These are phyloP conservation scores for Aspergillus hiratsukae DNA, from an alignment of 2,329 filamentous ascomycete genomes.

Conservation along the genomic window DNA sequence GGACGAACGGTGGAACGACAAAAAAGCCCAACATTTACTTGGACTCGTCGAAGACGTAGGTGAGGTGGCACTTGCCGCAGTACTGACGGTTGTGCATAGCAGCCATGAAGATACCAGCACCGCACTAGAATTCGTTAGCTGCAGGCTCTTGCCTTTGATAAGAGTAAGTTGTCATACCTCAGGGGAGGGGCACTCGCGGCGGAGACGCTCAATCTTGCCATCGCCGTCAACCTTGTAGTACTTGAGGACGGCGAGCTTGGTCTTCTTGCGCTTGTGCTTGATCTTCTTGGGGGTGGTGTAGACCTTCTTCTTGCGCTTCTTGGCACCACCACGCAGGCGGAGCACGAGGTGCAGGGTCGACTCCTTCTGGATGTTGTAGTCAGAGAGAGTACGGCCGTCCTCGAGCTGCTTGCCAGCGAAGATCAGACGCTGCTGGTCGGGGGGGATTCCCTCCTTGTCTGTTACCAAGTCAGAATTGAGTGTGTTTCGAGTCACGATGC, in stretches of 20 bases:
- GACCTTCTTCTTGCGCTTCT: slow-evolving; percentile 99
- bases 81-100: slow-evolving; percentile 99
- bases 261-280: slow-evolving; percentile 99
- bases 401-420: slow-evolving; percentile 99
- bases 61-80: slow-evolving; percentile 71
- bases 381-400: slow-evolving; percentile 95
- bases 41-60: slow-evolving; percentile 66
- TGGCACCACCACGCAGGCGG: slow-evolving; percentile 94
- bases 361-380: slow-evolving; percentile 99
- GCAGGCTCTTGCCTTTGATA: slow-evolving; percentile 32
- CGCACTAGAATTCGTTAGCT: slow-evolving; percentile 61
- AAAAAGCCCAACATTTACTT: slow-evolving; percentile 42
- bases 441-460: slow-evolving; percentile 99
- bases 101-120: slow-evolving; percentile 99
- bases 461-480: slow-evolving; percentile 32
- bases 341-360: slow-evolving; percentile 96
- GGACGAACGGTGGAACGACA: slow-evolving; percentile 11
- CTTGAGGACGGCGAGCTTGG: slow-evolving; percentile 99
- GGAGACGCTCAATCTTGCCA: slow-evolving; percentile 98
- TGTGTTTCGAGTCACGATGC: not conserved
- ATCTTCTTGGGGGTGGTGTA: slow-evolving; percentile 99
- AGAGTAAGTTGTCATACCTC: slow-evolving; percentile 58
- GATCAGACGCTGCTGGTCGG: slow-evolving; percentile 98
- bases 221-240: slow-evolving; percentile 99
- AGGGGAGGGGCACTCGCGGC: slow-evolving; percentile 92